Evolutionary conservation across 257 asterid genomes (phyloP).

Genomic region (Capsicum chinense): DNA sequence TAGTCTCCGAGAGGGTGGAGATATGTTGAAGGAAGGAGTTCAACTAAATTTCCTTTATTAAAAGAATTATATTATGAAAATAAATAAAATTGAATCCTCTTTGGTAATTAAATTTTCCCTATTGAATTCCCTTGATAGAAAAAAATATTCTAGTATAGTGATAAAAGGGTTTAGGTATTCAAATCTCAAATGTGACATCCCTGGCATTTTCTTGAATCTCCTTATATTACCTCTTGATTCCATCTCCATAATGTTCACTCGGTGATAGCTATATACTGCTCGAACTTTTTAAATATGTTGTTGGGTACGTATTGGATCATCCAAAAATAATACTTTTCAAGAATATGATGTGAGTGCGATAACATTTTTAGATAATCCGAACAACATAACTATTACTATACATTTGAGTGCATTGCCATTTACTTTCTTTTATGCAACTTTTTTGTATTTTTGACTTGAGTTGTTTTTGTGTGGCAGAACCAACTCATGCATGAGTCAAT

Average conservation of each 20-base stretch:
- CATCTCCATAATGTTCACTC: neutral
- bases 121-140: too few species aligned
- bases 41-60: too few species aligned
- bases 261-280: neutral
- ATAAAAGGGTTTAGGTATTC: too few species aligned
- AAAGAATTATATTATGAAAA: too few species aligned
- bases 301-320: too few species aligned
- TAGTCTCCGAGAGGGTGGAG: too few species aligned
- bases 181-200: too few species aligned
- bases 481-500: conserved; percentile 78
- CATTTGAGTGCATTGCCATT: neutral
- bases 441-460: neutral
- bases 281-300: neutral
- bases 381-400: accelerated
- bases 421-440: neutral
- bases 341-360: neutral
- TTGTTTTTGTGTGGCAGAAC: conserved; percentile 47
- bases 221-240: neutral
- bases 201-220: too few species aligned
- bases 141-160: too few species aligned
- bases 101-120: too few species aligned
- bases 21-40: too few species aligned
- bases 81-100: too few species aligned
- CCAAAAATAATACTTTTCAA: neutral
- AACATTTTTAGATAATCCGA: neutral